These are phyloP conservation scores for Ephemerocybe angulata DNA, from an alignment of 768 basidiomycete species.

Conservation along the genomic window DNA sequence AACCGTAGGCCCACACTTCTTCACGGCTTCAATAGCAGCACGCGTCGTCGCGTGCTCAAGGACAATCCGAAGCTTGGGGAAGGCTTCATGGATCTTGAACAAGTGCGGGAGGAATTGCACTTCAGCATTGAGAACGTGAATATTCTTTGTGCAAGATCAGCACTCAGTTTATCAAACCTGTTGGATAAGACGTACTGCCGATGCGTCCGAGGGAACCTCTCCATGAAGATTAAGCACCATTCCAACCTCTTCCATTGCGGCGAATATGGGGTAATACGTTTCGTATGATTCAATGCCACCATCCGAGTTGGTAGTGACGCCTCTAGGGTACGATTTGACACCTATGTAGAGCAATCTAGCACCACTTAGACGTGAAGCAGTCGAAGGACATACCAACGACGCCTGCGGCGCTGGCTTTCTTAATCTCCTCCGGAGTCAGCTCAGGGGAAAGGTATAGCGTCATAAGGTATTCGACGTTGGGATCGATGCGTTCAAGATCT, in stretches of 20 bases:
- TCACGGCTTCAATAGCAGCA: conserved; percentile 85
- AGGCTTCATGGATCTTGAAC: conserved; percentile 70
- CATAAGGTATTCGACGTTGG: conserved; percentile 85
- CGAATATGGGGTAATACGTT: conserved; percentile 88
- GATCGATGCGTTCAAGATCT: conserved; percentile 69
- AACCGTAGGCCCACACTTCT: conserved; percentile 73
- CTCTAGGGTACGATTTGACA: conserved; percentile 95
- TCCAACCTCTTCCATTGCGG: conserved; percentile 87
- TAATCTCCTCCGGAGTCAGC: conserved; percentile 86
- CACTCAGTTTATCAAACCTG: not conserved
- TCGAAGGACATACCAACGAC: conserved; percentile 49
- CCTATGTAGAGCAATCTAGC: conserved; percentile 31
- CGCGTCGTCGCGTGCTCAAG: conserved; percentile 95
- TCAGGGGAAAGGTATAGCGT: conserved; percentile 92
- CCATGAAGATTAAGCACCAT: conserved; percentile 98
- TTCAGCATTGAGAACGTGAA: conserved; percentile 92
- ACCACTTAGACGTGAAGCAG: not conserved
- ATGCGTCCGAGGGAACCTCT: conserved; percentile 87
- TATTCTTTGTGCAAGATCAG: conserved; percentile 52
- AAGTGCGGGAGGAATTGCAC: conserved; percentile 86
- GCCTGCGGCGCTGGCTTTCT: conserved; percentile 81
- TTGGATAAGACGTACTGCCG: conserved; percentile 38
- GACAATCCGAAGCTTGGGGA: conserved; percentile 90
- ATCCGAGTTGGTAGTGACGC: conserved; percentile 96
- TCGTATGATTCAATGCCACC: conserved; percentile 96